Conservation (phyloP, 2,329 filamentous ascomycete genomes). For the Ophiostoma himal-ulmi region DNA sequence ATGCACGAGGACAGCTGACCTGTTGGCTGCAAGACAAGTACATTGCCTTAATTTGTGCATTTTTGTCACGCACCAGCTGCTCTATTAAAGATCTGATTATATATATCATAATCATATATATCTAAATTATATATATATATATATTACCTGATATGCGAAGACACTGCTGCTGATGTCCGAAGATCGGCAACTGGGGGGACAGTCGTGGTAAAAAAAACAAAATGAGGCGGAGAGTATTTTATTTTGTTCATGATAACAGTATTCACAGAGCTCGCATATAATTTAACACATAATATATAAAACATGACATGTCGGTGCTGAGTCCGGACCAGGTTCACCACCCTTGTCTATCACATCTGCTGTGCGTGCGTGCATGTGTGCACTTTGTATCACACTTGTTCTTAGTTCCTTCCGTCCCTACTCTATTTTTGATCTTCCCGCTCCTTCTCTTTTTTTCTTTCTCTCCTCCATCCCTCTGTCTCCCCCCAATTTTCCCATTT, state of each 20-base stretch:
- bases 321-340: neutral
- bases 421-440: neutral
- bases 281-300: neutral
- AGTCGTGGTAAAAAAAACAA: neutral
- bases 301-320: neutral
- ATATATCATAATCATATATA: neutral
- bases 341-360: conserved; percentile 6
- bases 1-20: conserved; percentile 10
- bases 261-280: neutral
- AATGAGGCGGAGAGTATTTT: neutral
- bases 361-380: conserved; percentile 6
- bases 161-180: neutral
- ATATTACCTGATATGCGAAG: neutral
- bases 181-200: neutral
- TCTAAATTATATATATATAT: neutral
- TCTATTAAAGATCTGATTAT: neutral
- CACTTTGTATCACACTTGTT: conserved; percentile 11
- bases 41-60: neutral
- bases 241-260: neutral
- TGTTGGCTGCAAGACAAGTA: conserved; percentile 9
- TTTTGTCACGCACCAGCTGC: neutral
- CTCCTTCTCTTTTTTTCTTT: neutral
- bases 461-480: neutral
- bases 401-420: neutral
- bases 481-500: neutral